Evolutionary conservation across 768 basidiomycete genomes (phyloP), one percentile per base, ranked within the genome.

Genomic region (Tulasnella sp.): DNA sequence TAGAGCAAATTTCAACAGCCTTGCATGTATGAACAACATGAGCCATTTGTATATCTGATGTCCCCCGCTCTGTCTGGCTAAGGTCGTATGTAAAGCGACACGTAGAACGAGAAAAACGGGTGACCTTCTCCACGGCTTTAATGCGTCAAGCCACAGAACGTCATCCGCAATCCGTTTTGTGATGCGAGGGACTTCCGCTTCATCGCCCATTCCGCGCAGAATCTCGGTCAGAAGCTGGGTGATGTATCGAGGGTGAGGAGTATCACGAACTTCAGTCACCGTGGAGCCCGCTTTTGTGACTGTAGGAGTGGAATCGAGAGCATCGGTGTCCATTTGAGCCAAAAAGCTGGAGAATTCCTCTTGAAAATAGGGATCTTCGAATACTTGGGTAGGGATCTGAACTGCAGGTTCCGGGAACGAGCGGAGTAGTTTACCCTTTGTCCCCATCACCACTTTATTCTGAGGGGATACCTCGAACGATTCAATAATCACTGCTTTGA

Each of bases 61-160:
- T 12, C 12, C 20, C 7, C 22, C 12, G 19, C 13, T 37, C 1
- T 31, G n/a, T 9, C 45, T 13, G 22, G 10, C n/a, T 13, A 68
- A 34, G 0, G 68, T 53, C 1, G 64, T 66, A 35, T 70, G 68
- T 13, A 70, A 55, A 1, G 65, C 64, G 3, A 77, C 70, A 6
- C 74, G 70, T 29, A 73, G 59, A 10, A 73, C 58, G 3, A 75
- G 67, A 73, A 74, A 77, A 9, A 74, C 61, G 0, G 72, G 61
- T 5, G 73, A 72, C 20, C 75, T 65, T 24, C 76, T 62, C 75
- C 75, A 77, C 12, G 64, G 76, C 47, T 65, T 60, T 27, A 56
- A 45, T 2, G 69, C 61, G 19, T 62, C 50, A 4, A 63, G 34
- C 69, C 72, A 72, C 2, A 71, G 61, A 2, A 74, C 69, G 20